phyloP scores from a whole-genome alignment of 441 rosid species.

The Metrosideros polymorpha region DNA sequence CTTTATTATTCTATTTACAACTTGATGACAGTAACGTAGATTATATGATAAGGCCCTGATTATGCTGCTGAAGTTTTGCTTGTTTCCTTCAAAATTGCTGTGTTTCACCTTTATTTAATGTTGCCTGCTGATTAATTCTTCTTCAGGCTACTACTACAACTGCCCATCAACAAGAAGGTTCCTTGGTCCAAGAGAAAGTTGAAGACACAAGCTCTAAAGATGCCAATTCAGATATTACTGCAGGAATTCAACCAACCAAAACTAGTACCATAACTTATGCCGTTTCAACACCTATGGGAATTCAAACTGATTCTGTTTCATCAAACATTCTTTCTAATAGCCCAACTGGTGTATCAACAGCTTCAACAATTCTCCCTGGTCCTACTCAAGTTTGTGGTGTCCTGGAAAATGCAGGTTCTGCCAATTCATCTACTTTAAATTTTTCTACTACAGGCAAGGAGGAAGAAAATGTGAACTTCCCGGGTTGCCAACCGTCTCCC shows the following conservation, averaged over 20 bases:
- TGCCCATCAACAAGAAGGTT: constrained; percentile 31
- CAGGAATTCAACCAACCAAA: constrained; percentile 72
- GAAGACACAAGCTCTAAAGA: constrained; percentile 65
- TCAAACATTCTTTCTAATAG: constrained; percentile 39
- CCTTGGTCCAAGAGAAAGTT: constrained; percentile 48
- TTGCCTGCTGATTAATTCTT: neutral
- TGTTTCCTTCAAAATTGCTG: neutral
- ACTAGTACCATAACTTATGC: constrained; percentile 35
- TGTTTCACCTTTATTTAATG: neutral
- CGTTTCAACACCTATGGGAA: constrained; percentile 45
- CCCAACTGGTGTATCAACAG: constrained; percentile 32
- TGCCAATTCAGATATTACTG: constrained; percentile 48
- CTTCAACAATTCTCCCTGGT: constrained; percentile 22
- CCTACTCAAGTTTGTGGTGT: constrained; percentile 49
- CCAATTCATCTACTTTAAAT: constrained; percentile 53
- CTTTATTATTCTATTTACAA: neutral
- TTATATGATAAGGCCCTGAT: neutral
- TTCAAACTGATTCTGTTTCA: constrained; percentile 39
- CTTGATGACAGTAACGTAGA: neutral
- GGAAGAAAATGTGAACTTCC: constrained; percentile 61
- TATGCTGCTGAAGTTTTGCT: neutral
- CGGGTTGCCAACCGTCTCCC: constrained; percentile 55
- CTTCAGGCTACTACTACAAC: constrained; percentile 44
- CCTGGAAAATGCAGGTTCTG: constrained; percentile 38
- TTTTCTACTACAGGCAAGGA: constrained; percentile 52